Evolutionary conservation across 2,329 filamentous ascomycete species (phyloP), one percentile per base, ranked within the genome.

Genomic region (Coniochaeta sp.): DNA sequence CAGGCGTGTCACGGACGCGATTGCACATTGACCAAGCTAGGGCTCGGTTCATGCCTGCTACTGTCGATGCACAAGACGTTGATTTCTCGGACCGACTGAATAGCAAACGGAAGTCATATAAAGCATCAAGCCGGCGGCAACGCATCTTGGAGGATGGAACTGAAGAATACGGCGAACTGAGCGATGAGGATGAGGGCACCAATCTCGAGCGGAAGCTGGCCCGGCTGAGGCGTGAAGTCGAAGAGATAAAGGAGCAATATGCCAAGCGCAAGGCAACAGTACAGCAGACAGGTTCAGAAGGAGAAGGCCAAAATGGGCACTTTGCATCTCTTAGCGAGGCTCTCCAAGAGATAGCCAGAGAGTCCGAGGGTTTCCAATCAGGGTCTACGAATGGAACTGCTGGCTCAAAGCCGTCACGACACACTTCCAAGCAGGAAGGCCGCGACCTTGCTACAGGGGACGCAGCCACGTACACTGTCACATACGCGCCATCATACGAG

Each of bases 71-170:
- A 6, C 82, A 83, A 58, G 86, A 89, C 24, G 90, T 89, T 26
- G 91, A 97, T 73, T 95, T 97, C 72, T 96, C 93, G 2, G 93
- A 97, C 73, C 88, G 93, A 59, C 87, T 98, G 40, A 87, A 86
- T 62, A 86, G 86, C 55, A 93, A 93, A 73, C 85, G 90, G 64
- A 91, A 89, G 73, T 91, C 91, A 26, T 97, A 97, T 77, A 87
- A 86, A 66, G 87, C 87, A 38, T 88, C 89, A 7, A 90, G 82
- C 56, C 83, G 89, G 57, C 83, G 86, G 61, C 83, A 87, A 64
- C 81, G 66, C 2, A 81, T 86, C 60, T 75, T 86, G 47, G 76
- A 85, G 60, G 83, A 88, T 65, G 86, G 85, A 7, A 85, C 82
- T 1, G 81, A 87, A 67, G 86, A 89, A 67, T 77, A 89, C 19